Conservation (phyloP, 768 basidiomycete genomes). For the Boletus barrowsii region DNA sequence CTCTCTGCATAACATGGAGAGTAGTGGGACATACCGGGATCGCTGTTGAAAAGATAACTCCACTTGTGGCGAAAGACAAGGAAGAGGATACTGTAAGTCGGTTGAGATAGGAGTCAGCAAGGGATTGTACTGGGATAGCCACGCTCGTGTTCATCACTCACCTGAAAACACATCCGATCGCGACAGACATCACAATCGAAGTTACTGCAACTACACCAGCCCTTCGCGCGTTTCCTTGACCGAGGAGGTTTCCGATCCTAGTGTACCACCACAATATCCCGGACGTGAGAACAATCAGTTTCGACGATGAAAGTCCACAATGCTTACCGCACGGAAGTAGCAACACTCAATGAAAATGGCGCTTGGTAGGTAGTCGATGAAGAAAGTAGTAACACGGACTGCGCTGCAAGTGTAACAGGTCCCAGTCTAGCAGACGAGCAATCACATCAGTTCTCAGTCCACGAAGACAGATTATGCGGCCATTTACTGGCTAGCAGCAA, state of each 20-base stretch:
- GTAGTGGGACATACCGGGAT: conserved; percentile 43
- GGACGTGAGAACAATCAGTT: not conserved
- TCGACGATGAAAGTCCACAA: not conserved
- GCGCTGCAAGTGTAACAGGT: conserved; percentile 77
- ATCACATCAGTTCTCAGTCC: not conserved
- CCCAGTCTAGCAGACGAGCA: conserved; percentile 54
- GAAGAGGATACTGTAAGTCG: conserved; percentile 44
- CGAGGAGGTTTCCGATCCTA: conserved; percentile 87
- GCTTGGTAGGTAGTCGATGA: conserved; percentile 78
- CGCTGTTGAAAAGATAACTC: conserved; percentile 73
- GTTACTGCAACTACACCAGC: conserved; percentile 67
- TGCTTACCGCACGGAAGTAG: conserved; percentile 76
- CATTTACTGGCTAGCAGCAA: conserved; percentile 52
- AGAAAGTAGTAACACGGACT: conserved; percentile 80
- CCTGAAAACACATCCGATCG: conserved; percentile 68
- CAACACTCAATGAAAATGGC: conserved; percentile 79
- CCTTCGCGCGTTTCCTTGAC: conserved; percentile 70
- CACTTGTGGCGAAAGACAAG: conserved; percentile 61
- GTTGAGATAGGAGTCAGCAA: not conserved
- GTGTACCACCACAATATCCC: not conserved
- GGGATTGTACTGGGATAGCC: not conserved
- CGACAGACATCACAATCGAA: conserved; percentile 62
- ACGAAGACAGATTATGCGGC: not conserved
- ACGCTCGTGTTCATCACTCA: conserved; percentile 21
- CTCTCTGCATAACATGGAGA: not conserved